Evolutionary conservation across 164 flowering plant species (phyloP).

Genomic region (Liquidambar formosana): DNA sequence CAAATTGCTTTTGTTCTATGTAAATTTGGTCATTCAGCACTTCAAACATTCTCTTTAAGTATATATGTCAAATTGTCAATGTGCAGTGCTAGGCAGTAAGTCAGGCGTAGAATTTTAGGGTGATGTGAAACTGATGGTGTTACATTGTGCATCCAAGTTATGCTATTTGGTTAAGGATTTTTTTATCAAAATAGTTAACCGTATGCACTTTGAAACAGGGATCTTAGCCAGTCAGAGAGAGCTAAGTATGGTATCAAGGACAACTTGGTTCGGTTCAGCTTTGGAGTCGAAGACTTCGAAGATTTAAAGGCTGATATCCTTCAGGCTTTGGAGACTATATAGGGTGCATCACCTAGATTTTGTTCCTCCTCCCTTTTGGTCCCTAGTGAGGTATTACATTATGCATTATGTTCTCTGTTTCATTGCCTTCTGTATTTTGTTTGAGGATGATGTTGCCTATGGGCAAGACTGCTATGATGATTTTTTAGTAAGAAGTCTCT

Average conservation of each 20-base stretch:
- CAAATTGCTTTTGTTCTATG: neutral
- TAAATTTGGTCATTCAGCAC: no score
- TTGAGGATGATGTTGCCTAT: no score
- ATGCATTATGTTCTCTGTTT: no score
- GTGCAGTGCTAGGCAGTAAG: no score
- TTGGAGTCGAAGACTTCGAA: slow-evolving; percentile 91
- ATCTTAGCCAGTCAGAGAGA: slow-evolving; percentile 68
- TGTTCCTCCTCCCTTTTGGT: neutral
- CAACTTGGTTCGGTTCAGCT: slow-evolving; percentile 90
- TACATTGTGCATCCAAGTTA: neutral
- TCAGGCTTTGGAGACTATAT: slow-evolving; percentile 79
- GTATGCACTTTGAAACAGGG: slow-evolving; percentile 51
- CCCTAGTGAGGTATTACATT: no score
- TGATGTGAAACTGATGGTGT: neutral
- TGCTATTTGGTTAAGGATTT: neutral
- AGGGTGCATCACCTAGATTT: slow-evolving; percentile 15
- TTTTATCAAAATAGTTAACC: neutral
- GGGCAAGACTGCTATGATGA: no score
- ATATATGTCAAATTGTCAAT: no score
- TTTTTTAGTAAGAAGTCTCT: no score
- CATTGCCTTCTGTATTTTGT: no score
- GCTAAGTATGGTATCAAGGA: slow-evolving; percentile 77
- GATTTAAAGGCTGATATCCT: slow-evolving; percentile 88
- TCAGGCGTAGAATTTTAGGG: no score
- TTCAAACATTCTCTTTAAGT: no score